Evolutionary conservation across 768 basidiomycete genomes (phyloP).

Genomic region (Psilocybe subaeruginosa): DNA sequence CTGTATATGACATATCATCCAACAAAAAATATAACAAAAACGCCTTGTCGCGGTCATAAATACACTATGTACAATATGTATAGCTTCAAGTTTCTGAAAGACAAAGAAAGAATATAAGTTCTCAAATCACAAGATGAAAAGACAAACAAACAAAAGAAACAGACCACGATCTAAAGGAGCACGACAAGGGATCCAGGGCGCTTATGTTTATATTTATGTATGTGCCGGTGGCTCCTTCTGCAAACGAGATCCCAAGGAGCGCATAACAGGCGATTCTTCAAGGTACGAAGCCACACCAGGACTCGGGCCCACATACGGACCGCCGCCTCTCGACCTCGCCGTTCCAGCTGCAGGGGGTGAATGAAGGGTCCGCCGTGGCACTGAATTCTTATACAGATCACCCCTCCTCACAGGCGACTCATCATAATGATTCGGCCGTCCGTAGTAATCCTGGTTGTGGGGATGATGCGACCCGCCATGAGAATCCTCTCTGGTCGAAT

Average conservation of each 20-base stretch:
- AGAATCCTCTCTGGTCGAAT: constrained; percentile 14
- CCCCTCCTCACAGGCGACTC: constrained; percentile 59
- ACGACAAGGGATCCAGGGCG: neutral
- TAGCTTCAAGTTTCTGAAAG: neutral
- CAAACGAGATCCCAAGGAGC: constrained; percentile 16
- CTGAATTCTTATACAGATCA: constrained; percentile 22
- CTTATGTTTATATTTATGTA: neutral
- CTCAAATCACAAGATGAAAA: no score
- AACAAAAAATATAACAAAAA: no score
- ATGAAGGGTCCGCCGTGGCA: constrained; percentile 32
- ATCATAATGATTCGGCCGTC: constrained; percentile 37
- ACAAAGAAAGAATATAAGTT: neutral
- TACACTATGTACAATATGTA: neutral
- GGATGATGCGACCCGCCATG: constrained; percentile 15
- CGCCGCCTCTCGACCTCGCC: neutral
- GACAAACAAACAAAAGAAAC: neutral
- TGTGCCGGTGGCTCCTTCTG: constrained; percentile 1
- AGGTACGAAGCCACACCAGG: constrained; percentile 19
- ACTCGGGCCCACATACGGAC: constrained; percentile 16
- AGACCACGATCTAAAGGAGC: constrained; percentile 5
- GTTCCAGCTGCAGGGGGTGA: constrained; percentile 23
- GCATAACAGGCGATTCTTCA: constrained; percentile 39
- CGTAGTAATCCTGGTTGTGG: constrained; percentile 24
- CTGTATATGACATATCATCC: no score
- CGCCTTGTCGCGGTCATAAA: no score